Conservation (phyloP, 1,139 yeast species). For the Candida glucosophila region DNA sequence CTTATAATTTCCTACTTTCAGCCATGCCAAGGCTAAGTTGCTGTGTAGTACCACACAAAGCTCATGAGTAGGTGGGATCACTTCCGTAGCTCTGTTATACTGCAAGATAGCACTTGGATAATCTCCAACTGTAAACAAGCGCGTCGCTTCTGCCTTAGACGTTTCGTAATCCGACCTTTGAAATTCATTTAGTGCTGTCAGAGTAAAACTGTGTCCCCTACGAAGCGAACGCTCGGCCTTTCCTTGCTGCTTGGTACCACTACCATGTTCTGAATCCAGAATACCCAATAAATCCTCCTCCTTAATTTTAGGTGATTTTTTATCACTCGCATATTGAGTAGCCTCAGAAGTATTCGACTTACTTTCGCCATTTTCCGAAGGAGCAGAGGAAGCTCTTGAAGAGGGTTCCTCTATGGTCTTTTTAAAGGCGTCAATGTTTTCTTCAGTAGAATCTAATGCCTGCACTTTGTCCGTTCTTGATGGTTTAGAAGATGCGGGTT, state of each 20-base stretch:
- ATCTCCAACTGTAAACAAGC: conserved; percentile 72
- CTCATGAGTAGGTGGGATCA: conserved; percentile 60
- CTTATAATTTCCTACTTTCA: conserved; percentile 69
- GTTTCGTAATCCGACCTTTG: conserved; percentile 45
- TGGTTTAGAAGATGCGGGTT: conserved; percentile 30
- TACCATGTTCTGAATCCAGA: background rate
- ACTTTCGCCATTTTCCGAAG: background rate
- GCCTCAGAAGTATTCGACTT: background rate
- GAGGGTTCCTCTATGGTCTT: background rate
- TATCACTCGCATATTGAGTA: too few relatives aligned
- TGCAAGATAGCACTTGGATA: conserved; percentile 55
- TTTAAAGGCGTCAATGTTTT: background rate
- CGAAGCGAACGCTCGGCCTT: background rate
- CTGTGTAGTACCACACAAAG: conserved; percentile 63
- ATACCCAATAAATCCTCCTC: conserved; percentile 18
- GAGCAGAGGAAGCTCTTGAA: background rate
- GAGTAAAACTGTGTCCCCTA: conserved; percentile 3
- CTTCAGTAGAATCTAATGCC: conserved; percentile 5
- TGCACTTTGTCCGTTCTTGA: conserved; percentile 29
- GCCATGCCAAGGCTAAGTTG: conserved; percentile 63
- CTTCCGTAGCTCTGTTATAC: conserved; percentile 53
- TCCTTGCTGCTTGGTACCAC: background rate
- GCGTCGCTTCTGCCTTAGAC: conserved; percentile 53
- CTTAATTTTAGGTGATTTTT: background rate
- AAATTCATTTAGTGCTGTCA: conserved; percentile 26